Evolutionary conservation across 1,284 basidiomycete genomes (phyloP), one percentile per base, ranked within the genome.

Genomic region (Vanrija sp.): DNA sequence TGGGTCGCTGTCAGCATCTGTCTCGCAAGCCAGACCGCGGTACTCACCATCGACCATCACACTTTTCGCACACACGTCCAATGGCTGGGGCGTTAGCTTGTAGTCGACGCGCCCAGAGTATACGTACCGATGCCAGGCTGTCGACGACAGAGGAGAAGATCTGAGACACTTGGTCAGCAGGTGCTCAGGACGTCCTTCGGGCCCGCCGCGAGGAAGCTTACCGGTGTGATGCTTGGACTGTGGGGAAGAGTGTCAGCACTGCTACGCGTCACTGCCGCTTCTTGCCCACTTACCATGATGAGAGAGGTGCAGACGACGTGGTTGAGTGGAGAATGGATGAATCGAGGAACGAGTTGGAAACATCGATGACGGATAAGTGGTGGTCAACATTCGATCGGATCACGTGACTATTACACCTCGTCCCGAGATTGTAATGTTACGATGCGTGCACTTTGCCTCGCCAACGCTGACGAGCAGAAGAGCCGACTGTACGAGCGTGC

Each of bases 11-110:
- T 51, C 16, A 61, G 42, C 36, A 45, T 20, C n/a, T 2, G 43
- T 10, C 9, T 41, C 9, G 14, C 41, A 15, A 31, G 37, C 6
- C 18, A 18, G 16, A n/a, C 42, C 46, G 22, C 22, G 31, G 22
- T n/a, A 74, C 85, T 62, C 64, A 94, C 94, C 95, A 99, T 84
- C 98, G 98, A 49, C 96, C 96, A 73, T 99, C 96, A 70, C 94
- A 97, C 75, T 98, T 98, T 77, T 99, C 96, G 76, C 96, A 99
- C 49, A 97, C 82, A 66, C 96, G 87, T 24, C 96, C 96, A 63
- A 98, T 94, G 44, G 95, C 91, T 93, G 53, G 5, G 16, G 2
- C n/a, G 43, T 47, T 24, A 55, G 45, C 10, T 3, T 15, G 12
- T 16, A 25, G 3, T 2, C 14, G 9, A 24, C 12, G 12, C 12